phyloP scores from a whole-genome alignment of 352 stramenopile species.

The Phytophthora sojae region DNA sequence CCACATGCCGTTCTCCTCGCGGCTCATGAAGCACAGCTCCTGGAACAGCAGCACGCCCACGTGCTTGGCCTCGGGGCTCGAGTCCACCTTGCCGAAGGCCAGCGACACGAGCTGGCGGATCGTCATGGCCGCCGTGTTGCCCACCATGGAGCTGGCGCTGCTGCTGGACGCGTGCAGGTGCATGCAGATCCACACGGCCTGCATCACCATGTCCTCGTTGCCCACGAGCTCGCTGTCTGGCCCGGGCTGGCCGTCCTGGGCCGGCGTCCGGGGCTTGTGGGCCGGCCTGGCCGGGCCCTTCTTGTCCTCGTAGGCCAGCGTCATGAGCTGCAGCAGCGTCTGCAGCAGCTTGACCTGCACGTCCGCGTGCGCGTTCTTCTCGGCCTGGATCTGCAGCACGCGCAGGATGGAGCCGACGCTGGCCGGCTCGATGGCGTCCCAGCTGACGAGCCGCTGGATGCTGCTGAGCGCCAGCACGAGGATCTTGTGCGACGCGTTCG shows the following conservation, averaged over 20 bases:
- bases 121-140: slow-evolving; percentile 89
- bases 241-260: slow-evolving; percentile 1
- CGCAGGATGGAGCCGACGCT: slow-evolving; percentile 96
- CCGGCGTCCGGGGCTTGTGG: not conserved
- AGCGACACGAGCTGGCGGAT: slow-evolving; percentile 90
- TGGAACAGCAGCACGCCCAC: slow-evolving; percentile 88
- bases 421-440: slow-evolving; percentile 94
- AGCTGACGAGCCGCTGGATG: slow-evolving; percentile 95
- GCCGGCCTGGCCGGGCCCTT: slow-evolving; percentile 4
- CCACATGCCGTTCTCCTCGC: slow-evolving; percentile 85
- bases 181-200: slow-evolving; percentile 90
- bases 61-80: slow-evolving; percentile 73
- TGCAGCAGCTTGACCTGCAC: slow-evolving; percentile 92
- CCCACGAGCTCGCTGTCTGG: slow-evolving; percentile 64
- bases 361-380: slow-evolving; percentile 85
- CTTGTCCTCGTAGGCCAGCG: slow-evolving; percentile 78
- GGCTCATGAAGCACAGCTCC: slow-evolving; percentile 88
- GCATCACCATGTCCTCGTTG: slow-evolving; percentile 89
- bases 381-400: slow-evolving; percentile 96
- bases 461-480: slow-evolving; percentile 94
- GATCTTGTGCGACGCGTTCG: slow-evolving; percentile 94
- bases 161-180: slow-evolving; percentile 80
- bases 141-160: slow-evolving; percentile 79
- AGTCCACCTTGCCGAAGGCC: slow-evolving; percentile 84
- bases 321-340: slow-evolving; percentile 89